Base-by-base conservation (phyloP, 1,139 yeast genomes). In the Candida sanyaensis region DNA sequence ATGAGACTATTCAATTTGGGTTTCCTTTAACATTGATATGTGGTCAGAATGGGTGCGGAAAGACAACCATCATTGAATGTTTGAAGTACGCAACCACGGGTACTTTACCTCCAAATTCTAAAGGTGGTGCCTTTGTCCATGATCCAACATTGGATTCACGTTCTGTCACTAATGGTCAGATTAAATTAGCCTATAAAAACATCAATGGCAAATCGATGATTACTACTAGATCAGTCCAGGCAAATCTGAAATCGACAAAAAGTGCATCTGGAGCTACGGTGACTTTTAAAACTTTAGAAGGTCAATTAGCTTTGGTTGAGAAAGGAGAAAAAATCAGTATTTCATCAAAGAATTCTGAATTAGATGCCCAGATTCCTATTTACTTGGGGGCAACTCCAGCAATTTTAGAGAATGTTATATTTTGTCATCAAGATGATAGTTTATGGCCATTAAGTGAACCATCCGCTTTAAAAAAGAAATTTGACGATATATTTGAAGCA, bases 21-120 rank as follows among this genome's bases (percentile, higher is more conserved):
- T 81, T 82, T 42, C 99, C 99, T 0, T 69, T 95, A 59, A 95
- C 99, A 0, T 74, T 95, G 47, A 93, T 95, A 50, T 96, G 96
- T 43, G 99, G 99, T 0, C 90, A 88, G 51, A 95, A 95, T 68
- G 99, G 99, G 37, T 87, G 97, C 36, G 99, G 99, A n/a, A 95
- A 95, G 64, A 95, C 99, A 52, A 92, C 99, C 1, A 86, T 95
- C 47, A 95, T 95, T 52, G 99, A 95, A 65, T 91, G 97, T 63
- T 73, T 95, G 51, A 84, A 91, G 61, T 93, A 92, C 64, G 95
- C 96, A 21, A 89, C 99, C 10, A 93, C 99, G 0, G 99, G 99
- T 5, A 95, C 88, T 60, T 71, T 92, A 52, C 99, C 99, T 0
- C 99, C 99, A 2, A 92, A 92, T 61, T 85, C 95, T 42, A 91